Base-by-base conservation (phyloP, 176 grass and related monocot genomes). In the Rhynchospora tenuis region DNA sequence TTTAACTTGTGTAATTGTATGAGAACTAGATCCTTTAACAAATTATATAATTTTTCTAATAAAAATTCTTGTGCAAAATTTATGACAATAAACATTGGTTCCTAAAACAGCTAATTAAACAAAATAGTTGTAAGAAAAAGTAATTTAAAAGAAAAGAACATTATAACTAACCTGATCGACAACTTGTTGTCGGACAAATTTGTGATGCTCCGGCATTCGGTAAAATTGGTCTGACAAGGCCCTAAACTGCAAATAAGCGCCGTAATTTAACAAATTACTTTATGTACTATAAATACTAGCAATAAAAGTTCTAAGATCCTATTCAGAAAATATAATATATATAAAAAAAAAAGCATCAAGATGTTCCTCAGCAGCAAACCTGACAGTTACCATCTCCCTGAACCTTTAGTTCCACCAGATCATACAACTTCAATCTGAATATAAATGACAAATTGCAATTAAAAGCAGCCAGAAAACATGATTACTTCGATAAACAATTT, bases 381-480 rank as follows among this genome's bases (percentile, higher is more conserved):
- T 98, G 95, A 83, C 92, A 98, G 82, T 98, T 98, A 47, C 95
- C 95, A 78, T 98, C 95, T 64, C 95, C 95, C 29, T 93, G 85
- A 87, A 95, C 87, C 89, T 98, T 94, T 43, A 94, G 90, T 64
- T 94, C 90, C 77, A 87, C 85, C 74, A 98, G 73, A 70, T 89
- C 95, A 4, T 98, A 98, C 64, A 98, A 80, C 20, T 71, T 82
- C 81, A 98, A 89, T 89, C 95, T 93, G 83, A 33, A 81, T 8
- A 83, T 72, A 2, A 47, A 76, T 50, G 31, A 80, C 57, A 88
- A 47, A 82, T 31, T 33, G 54, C 66, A 68, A 64, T 82, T 68
- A 50, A 47, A 52, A 67, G 14, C 52, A 63, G 29, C 71, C 15
- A 70, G 50, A 20, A 57, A 71, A 51, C 13, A 65, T 67, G 68